Base-by-base conservation (phyloP, 495 filamentous ascomycete species). In the Clohesyomyces aquaticus region DNA sequence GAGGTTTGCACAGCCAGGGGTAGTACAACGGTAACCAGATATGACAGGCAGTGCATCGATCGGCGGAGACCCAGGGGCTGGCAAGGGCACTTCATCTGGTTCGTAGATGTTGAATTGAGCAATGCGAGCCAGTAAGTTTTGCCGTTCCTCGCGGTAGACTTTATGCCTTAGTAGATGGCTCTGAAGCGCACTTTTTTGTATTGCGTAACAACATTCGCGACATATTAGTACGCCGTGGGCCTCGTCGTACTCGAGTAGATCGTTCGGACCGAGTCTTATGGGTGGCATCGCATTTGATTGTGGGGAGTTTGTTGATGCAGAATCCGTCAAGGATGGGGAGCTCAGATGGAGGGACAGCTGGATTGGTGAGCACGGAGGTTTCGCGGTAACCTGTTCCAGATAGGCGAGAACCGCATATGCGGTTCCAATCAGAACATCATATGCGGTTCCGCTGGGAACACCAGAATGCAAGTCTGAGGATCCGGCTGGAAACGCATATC, bases 81-180 rank as follows among this genome's bases (percentile, higher is more conserved):
- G 74, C 4, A 68, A 53, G 1, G 46, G 64, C 32, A 76, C 74
- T 26, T 71, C 51, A 55, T 74, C 66, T 19, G 72, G 71, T 25
- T 74, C 72, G 19, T 65, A 42, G 27, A 76, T 53, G 4, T 72
- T 23, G 19, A 76, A 58, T 54, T 71, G 60, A 45, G 68, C 46
- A 38, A 76, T 65, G 0, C 69, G 65, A 10, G 69, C 59, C 23
- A 76, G 22, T 28, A 76, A 55, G 26, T 45, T 55, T 41, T 73
- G 66, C 63, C 71, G 56, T 61, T 73, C 62, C 10, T 63, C 62
- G 50, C 74, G 72, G 58, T 76, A 76, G 41, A 76, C 73, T 50
- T 76, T 76, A 62, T 76, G 74, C 41, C 74, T 72, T 12, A 76
- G 67, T 46, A 77, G 50, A 54, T 77, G 75, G 61, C 74, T 76